These are phyloP conservation scores for Sporothrix brunneoviolacea DNA, from an alignment of 2,329 filamentous ascomycete genomes.

Conservation along the genomic window DNA sequence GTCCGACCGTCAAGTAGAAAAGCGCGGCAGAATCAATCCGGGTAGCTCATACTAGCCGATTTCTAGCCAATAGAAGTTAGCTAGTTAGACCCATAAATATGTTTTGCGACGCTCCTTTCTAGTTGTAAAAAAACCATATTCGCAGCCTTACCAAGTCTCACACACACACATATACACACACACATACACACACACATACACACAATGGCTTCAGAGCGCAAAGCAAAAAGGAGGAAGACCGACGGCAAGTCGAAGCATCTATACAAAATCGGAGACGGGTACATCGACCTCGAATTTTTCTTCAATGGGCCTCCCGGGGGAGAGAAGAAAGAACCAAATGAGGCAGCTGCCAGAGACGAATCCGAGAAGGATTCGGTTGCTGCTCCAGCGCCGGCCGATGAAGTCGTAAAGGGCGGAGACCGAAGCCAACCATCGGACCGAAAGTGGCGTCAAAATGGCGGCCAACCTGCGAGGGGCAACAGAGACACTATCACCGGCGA, in stretches of 20 bases:
- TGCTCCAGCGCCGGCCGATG: neutral
- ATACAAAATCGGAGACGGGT: constrained; percentile 14
- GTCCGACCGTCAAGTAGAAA: too few relatives aligned
- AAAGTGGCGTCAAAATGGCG: neutral
- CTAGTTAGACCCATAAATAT: too few relatives aligned
- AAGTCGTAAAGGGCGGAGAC: too few relatives aligned
- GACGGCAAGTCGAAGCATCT: constrained; percentile 9
- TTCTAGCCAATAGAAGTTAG: too few relatives aligned
- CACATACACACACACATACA: neutral
- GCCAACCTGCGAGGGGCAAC: neutral
- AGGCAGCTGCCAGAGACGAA: neutral
- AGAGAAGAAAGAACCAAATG: neutral
- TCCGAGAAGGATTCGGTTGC: neutral
- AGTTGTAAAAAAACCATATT: too few relatives aligned
- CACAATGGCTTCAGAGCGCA: constrained; percentile 8
- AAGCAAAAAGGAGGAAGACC: constrained; percentile 8
- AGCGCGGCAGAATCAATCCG: too few relatives aligned
- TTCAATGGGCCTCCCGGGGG: constrained; percentile 4
- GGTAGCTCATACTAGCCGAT: too few relatives aligned
- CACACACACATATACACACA: too few relatives aligned
- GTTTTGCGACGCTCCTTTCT: too few relatives aligned
- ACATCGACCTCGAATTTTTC: constrained; percentile 14
- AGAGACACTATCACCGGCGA: constrained; percentile 11
- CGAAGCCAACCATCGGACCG: too few relatives aligned
- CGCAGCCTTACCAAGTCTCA: too few relatives aligned